Base-by-base conservation (phyloP, 106 monocot species). In the Acorus gramineus region DNA sequence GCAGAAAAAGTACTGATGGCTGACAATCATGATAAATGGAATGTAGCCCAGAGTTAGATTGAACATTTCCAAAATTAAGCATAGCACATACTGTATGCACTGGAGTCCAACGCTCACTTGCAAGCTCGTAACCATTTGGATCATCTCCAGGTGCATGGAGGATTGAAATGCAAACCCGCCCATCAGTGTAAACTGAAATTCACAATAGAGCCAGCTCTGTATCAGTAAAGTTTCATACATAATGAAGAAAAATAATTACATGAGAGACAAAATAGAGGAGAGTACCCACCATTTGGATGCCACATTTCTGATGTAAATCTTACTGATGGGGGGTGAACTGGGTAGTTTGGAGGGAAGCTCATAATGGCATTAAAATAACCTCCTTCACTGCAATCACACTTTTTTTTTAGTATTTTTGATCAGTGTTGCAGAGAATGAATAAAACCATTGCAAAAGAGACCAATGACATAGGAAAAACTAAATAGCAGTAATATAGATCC, bases 51-150 rank as follows among this genome's bases (percentile, higher is more conserved):
- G 28, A 28, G 28, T 28, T 28, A 28, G 28, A 28, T 28, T 28
- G 28, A 28, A 28, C 28, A 28, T 28, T 28, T 28, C 28, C 28
- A 28, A 28, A 28, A 28, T 28, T 28, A 28, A 11, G 42, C 50
- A 43, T 46, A 56, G 57, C 48, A 52, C 50, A 43, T 80, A 93
- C 93, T n/a, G 89, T 89, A 52, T 93, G 93, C 55, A 93, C 88
- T 28, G 93, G 93, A 57, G 85, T 82, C 93, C 88, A 93, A 12
- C 93, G 85, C 49, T 93, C 93, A 75, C 93, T 93, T 64, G 93
- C 93, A 74, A 93, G 93, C 69, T 93, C 93, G 74, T 93, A 93
- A 59, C 93, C 88, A 80, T 85, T 82, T 53, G 93, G 93, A 55
- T 93, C 93, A 49, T 93, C 93, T 13, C 93, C 93, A 67, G 93